phyloP scores from a whole-genome alignment of 2,329 filamentous ascomycete species.

The Phialemoniopsis sp. region DNA sequence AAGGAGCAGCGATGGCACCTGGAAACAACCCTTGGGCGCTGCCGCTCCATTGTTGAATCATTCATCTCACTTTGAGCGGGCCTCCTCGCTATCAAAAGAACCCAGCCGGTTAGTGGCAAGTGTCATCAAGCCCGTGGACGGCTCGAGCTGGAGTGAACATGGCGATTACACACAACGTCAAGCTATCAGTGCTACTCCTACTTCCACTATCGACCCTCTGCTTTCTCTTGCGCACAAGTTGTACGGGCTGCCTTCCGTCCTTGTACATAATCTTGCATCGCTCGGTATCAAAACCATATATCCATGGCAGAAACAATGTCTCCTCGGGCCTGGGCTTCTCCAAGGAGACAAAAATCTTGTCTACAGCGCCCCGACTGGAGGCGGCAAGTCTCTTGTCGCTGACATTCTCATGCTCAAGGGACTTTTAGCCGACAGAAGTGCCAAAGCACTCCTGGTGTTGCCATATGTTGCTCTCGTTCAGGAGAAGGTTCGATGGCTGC shows the following conservation, averaged over 20 bases:
- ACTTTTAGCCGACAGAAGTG: slow-evolving; percentile 56
- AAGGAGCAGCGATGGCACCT: slow-evolving; percentile 2
- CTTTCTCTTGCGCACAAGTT: slow-evolving; percentile 58
- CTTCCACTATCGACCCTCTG: slow-evolving; percentile 43
- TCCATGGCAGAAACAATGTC: slow-evolving; percentile 74
- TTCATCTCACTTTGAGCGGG: slow-evolving; percentile 4
- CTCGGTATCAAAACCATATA: slow-evolving; percentile 73
- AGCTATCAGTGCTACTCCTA: slow-evolving; percentile 48
- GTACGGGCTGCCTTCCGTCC: slow-evolving; percentile 56
- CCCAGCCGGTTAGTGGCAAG: slow-evolving; percentile 16
- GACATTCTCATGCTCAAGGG: slow-evolving; percentile 70
- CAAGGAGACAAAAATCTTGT: slow-evolving; percentile 65
- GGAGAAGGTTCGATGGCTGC: slow-evolving; percentile 73
- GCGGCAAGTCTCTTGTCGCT: slow-evolving; percentile 73
- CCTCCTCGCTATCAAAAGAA: slow-evolving; percentile 5
- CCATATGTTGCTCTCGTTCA: slow-evolving; percentile 78
- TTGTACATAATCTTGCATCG: slow-evolving; percentile 61
- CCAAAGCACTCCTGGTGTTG: slow-evolving; percentile 69
- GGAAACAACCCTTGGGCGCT: slow-evolving; percentile 1
- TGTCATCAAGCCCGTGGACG: slow-evolving; percentile 7
- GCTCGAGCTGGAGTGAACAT: slow-evolving; percentile 8
- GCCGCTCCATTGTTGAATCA: slow-evolving; percentile 1
- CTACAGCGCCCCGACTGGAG: slow-evolving; percentile 76
- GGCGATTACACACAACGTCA: slow-evolving; percentile 54
- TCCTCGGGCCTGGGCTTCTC: slow-evolving; percentile 63